Evolutionary conservation across 2,329 filamentous ascomycete species (phyloP), one percentile per base, ranked within the genome.

Genomic region (Tolypocladium ovalisporum): DNA sequence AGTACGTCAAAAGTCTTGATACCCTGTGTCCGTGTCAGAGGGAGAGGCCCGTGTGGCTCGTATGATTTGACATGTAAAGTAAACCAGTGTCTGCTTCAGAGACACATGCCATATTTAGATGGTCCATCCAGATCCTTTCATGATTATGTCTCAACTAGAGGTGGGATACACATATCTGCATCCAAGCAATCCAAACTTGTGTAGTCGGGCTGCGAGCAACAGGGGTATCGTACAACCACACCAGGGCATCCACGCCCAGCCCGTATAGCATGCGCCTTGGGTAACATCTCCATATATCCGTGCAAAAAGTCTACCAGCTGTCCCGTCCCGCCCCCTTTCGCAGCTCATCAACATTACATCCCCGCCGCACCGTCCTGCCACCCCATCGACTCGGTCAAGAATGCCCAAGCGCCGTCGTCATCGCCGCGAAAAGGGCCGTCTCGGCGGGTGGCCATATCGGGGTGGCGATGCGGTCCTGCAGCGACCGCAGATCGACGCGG

Each of bases 361-460:
- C 37, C 52, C 37, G 29, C 52, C 32, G 55, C 34, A 47, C 57
- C 44, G 9, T 35, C 47, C 51, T 67, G 63, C 67, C 67, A 69
- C 36, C 58, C 62, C 36, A 68, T 54, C 29, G 68, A 62, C 27
- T 62, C 64, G 34, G 63, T 66, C 54, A 71, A 54, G 52, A 69
- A 64, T 1, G 64, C 66, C 68, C 68, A 70, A 22, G 67, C 60
- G 37, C 67, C 66, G n/a, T 54, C 54, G 4, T 62, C 63, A 12
- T 65, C 64, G 3, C 64, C 19, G 62, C 62, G 35, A 68, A 66
- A 8, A 72, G 57, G 0, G 63, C 61, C 24, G 70, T 66, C 37
- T 71, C 70, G 7, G 67, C 65, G 7, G 61, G 56, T 36, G 66
- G 64, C 70, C 70, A 73, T 29, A 68, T 55, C 0, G 69, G 68